phyloP scores from a whole-genome alignment of 2,329 filamentous ascomycete genomes.

The Alternaria panax region DNA sequence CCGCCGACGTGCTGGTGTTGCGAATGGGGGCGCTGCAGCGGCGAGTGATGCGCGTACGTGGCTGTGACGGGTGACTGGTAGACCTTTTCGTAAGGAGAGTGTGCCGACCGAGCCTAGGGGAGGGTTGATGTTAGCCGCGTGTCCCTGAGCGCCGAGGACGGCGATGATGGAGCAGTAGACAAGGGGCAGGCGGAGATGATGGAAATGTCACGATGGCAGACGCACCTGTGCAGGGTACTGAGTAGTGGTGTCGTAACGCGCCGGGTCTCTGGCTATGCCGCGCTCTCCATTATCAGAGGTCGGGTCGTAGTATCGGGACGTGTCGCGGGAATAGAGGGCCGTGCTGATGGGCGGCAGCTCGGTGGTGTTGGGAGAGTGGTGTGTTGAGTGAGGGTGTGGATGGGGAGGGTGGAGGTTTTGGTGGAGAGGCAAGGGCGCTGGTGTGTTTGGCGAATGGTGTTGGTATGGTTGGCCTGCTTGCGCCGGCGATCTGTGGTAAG shows the following conservation, averaged over 20 bases:
- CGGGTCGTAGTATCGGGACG: constrained; percentile 59
- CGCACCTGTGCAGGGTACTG: constrained; percentile 45
- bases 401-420: constrained; percentile 40
- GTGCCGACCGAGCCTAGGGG: constrained; percentile 41
- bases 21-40: constrained; percentile 49
- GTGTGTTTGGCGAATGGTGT: constrained; percentile 44
- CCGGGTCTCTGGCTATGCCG: constrained; percentile 37
- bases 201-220: constrained; percentile 11
- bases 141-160: constrained; percentile 11
- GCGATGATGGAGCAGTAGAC: neutral
- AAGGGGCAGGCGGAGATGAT: neutral
- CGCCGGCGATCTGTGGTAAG: constrained; percentile 48
- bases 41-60: constrained; percentile 46
- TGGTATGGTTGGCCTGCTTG: constrained; percentile 49
- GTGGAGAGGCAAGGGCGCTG: constrained; percentile 41
- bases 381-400: constrained; percentile 27
- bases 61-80: constrained; percentile 48
- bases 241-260: constrained; percentile 39
- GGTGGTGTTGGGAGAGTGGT: constrained; percentile 44
- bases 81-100: constrained; percentile 47
- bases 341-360: constrained; percentile 52
- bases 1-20: constrained; percentile 41
- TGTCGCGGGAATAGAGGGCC: constrained; percentile 51
- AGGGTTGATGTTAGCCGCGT: constrained; percentile 31
- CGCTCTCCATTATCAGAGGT: constrained; percentile 55